These are phyloP conservation scores for Diaporthe helianthi DNA, from an alignment of 2,329 filamentous ascomycete species.

Conservation along the genomic window DNA sequence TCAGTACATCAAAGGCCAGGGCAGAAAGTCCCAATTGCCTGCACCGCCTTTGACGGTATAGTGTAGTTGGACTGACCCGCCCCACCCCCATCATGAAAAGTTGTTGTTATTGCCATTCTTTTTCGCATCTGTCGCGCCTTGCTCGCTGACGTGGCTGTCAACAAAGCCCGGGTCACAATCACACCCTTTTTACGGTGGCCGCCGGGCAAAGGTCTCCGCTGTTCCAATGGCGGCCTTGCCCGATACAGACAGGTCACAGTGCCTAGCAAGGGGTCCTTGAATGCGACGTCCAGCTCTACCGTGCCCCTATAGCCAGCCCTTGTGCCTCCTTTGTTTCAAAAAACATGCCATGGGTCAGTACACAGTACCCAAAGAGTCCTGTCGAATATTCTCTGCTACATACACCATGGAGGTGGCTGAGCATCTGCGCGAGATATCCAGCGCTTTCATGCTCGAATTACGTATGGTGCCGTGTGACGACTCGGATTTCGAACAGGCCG, in stretches of 20 bases:
- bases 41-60: not conserved
- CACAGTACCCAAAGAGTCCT: conserved; percentile 1
- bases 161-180: not conserved
- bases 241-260: not conserved
- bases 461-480: conserved; percentile 17
- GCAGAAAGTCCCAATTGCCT: not conserved
- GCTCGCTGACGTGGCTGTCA: not conserved
- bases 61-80: too few relatives aligned
- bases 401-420: conserved; percentile 30
- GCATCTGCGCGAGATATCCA: conserved; percentile 13
- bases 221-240: not conserved
- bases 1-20: not conserved
- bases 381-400: conserved; percentile 18
- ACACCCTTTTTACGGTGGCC: not conserved
- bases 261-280: not conserved
- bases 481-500: conserved; percentile 9
- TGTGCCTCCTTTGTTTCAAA: conserved; percentile 16
- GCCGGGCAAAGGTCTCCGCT: not conserved
- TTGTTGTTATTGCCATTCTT: not conserved
- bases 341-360: not conserved
- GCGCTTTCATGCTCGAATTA: not conserved
- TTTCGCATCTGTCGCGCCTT: not conserved
- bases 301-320: not conserved
- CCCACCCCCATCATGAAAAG: not conserved
- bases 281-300: conserved; percentile 9